These are phyloP conservation scores for Trypanosoma avium DNA, from an alignment of 208 protist species.

Conservation along the genomic window DNA sequence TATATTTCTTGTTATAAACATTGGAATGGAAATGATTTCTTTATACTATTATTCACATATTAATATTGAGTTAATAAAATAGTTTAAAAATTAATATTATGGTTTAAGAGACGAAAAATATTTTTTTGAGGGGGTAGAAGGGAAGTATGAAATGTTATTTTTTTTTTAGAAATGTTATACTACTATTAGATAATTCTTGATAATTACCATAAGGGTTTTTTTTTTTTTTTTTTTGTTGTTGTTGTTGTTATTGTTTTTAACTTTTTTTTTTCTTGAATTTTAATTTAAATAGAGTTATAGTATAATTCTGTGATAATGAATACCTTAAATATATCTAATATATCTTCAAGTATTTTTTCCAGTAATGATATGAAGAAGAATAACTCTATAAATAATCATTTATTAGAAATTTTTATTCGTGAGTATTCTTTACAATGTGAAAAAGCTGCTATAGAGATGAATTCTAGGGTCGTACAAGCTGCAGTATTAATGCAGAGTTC, in stretches of 20 bases:
- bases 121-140: background rate
- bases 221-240: background rate
- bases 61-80: no score
- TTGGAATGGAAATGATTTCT: no score
- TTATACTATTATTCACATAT: no score
- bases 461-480: constrained; percentile 14
- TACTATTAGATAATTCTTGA: no score
- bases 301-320: no score
- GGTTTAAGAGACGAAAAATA: constrained; percentile 6
- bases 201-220: no score
- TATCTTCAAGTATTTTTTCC: no score
- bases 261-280: background rate
- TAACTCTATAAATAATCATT: background rate
- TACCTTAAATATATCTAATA: no score
- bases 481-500: constrained; percentile 16
- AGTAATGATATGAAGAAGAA: no score
- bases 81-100: constrained; percentile 19
- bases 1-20: no score
- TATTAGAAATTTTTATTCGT: constrained; percentile 16
- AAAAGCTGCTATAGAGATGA: constrained; percentile 20
- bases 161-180: no score
- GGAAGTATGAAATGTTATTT: background rate
- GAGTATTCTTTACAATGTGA: constrained; percentile 20
- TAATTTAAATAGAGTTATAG: background rate
- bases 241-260: background rate